Conservation (phyloP, 345 rosid species). For the Fremontodendron californicum region DNA sequence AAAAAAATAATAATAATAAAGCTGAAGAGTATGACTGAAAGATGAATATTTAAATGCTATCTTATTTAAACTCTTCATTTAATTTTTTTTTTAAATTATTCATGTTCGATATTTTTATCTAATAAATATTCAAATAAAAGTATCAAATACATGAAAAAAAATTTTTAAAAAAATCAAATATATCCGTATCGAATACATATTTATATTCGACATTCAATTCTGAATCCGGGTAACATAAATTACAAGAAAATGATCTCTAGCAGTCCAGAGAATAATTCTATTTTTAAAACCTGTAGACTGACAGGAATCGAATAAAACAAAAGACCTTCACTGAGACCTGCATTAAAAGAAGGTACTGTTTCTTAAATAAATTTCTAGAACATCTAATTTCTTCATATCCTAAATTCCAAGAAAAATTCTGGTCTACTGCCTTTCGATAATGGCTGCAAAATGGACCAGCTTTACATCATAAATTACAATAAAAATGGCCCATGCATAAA, state of each 20-base stretch:
- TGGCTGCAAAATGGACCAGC: slow-evolving; percentile 18
- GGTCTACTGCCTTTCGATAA: slow-evolving; percentile 15
- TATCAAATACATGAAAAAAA: too few species aligned
- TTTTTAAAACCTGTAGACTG: background rate
- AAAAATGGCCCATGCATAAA: slow-evolving; percentile 16
- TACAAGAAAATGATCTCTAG: background rate
- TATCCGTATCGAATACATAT: too few species aligned
- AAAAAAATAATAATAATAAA: too few species aligned
- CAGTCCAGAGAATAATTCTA: background rate
- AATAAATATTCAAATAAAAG: too few species aligned
- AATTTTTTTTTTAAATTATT: too few species aligned
- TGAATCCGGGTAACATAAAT: too few species aligned
- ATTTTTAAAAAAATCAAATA: too few species aligned
- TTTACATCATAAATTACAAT: slow-evolving; percentile 32
- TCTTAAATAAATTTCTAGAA: slow-evolving; percentile 15
- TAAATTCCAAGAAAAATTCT: slow-evolving; percentile 9
- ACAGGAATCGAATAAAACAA: background rate
- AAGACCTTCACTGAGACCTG: slow-evolving; percentile 6
- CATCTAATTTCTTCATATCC: background rate
- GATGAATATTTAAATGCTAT: too few species aligned
- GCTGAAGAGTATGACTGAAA: too few species aligned
- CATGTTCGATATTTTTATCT: too few species aligned
- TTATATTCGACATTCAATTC: too few species aligned
- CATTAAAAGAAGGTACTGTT: background rate
- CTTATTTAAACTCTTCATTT: too few species aligned